phyloP scores from a whole-genome alignment of 2,329 filamentous ascomycete species.

The Fusarium pseudonygamai region DNA sequence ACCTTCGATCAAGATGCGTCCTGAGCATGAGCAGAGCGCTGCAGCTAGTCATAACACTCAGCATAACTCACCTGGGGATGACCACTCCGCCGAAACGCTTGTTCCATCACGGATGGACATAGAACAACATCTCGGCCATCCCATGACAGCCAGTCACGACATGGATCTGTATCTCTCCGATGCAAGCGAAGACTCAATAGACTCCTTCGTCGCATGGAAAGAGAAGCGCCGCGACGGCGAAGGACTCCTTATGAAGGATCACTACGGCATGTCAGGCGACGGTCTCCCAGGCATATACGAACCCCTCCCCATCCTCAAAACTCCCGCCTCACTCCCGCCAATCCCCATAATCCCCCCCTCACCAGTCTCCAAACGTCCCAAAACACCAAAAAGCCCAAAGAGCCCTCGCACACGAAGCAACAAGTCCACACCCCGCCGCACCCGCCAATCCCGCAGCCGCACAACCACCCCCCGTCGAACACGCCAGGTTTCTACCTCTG shows the following conservation, averaged over 20 bases:
- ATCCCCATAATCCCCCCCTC: neutral
- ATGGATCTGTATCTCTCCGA: slow-evolving; percentile 28
- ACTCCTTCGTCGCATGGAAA: slow-evolving; percentile 40
- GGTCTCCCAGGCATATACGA: slow-evolving; percentile 45
- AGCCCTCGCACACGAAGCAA: slow-evolving; percentile 20
- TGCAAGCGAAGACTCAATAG: slow-evolving; percentile 44
- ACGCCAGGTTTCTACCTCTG: slow-evolving; percentile 7
- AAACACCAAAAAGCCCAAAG: slow-evolving; percentile 26
- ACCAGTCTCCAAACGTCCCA: neutral
- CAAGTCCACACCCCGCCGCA: slow-evolving; percentile 15
- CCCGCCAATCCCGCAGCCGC: slow-evolving; percentile 5
- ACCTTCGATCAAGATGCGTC: slow-evolving; percentile 39
- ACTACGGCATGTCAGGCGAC: slow-evolving; percentile 35
- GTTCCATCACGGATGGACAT: slow-evolving; percentile 15
- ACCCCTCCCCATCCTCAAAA: slow-evolving; percentile 18
- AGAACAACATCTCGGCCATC: slow-evolving; percentile 7
- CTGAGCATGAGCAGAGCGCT: slow-evolving; percentile 18
- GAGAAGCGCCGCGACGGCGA: slow-evolving; percentile 33
- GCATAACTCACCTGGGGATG: slow-evolving; percentile 29
- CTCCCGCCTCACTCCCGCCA: slow-evolving; percentile 1
- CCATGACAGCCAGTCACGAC: neutral
- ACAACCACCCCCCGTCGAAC: slow-evolving; percentile 8
- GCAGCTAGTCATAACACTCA: slow-evolving; percentile 1
- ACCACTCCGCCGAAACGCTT: slow-evolving; percentile 27
- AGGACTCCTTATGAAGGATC: slow-evolving; percentile 42